Conservation (phyloP, 176 grass and related monocot species). For the Luzula sylvatica region DNA sequence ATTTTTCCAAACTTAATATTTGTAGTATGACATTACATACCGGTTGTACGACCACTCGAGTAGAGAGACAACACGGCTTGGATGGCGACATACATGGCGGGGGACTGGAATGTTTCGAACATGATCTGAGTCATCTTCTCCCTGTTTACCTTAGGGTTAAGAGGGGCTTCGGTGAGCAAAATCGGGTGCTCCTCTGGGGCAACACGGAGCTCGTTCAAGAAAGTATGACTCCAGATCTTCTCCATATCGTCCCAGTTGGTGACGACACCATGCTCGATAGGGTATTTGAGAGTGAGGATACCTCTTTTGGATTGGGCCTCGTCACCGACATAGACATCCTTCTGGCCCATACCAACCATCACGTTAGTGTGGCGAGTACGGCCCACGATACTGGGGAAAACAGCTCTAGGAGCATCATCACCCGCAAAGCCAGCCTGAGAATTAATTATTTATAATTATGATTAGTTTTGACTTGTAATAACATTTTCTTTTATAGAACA, state of each 20-base stretch:
- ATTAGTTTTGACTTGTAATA: neutral
- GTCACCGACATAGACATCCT: conserved; percentile 54
- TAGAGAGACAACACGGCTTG: conserved; percentile 67
- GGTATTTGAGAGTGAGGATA: conserved; percentile 52
- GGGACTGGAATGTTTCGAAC: conserved; percentile 54
- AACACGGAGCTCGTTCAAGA: conserved; percentile 74
- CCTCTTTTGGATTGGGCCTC: conserved; percentile 58
- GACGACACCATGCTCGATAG: conserved; percentile 63
- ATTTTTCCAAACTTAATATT: no score
- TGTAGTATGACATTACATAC: no score
- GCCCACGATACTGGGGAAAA: conserved; percentile 77
- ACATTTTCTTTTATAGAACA: neutral
- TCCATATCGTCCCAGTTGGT: conserved; percentile 87
- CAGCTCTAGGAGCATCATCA: conserved; percentile 69
- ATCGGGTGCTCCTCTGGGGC: conserved; percentile 70
- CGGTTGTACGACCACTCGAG: conserved; percentile 39
- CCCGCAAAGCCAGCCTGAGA: conserved; percentile 82
- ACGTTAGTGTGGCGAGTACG: conserved; percentile 66
- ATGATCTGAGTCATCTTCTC: conserved; percentile 80
- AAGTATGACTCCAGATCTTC: conserved; percentile 66
- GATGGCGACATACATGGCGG: conserved; percentile 59
- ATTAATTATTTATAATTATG: neutral
- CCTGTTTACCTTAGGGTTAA: conserved; percentile 56
- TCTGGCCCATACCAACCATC: conserved; percentile 71
- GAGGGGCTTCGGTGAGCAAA: conserved; percentile 63